phyloP scores from a whole-genome alignment of 176 grass and related monocot genomes.

The Triticum urartu region DNA sequence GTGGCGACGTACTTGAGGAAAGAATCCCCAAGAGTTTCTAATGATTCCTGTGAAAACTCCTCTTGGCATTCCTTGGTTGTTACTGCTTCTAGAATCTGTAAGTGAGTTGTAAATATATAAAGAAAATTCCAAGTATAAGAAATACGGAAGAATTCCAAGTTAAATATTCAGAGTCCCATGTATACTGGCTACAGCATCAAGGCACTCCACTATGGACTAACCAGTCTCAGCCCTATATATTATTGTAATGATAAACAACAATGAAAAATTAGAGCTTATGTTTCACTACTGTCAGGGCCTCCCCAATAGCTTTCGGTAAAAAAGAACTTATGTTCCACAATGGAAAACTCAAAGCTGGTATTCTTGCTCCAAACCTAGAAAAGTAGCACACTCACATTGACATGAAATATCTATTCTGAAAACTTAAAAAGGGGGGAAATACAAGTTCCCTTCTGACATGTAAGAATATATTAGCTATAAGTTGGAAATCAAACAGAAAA shows the following conservation, averaged over 20 bases:
- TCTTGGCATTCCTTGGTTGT: slow-evolving; percentile 73
- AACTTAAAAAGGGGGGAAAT: background rate
- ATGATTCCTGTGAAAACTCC: slow-evolving; percentile 71
- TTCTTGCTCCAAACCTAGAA: background rate
- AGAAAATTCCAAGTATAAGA: background rate
- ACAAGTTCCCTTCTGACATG: background rate
- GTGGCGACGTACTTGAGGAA: slow-evolving; percentile 76
- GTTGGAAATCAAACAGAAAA: background rate
- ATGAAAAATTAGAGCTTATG: background rate
- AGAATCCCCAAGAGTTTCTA: slow-evolving; percentile 90
- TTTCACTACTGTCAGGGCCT: background rate
- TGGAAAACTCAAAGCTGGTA: background rate
- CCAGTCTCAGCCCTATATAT: background rate
- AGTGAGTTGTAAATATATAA: background rate
- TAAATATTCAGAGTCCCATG: slow-evolving; percentile 15
- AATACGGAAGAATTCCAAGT: background rate
- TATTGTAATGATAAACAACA: background rate
- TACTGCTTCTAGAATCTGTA: slow-evolving; percentile 78
- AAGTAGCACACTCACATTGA: background rate
- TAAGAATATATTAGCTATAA: background rate
- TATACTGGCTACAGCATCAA: background rate
- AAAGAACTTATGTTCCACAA: slow-evolving; percentile 6
- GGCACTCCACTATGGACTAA: background rate
- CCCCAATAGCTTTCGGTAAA: background rate
- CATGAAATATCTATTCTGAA: slow-evolving; percentile 6